These are phyloP conservation scores for Microcera coccophila DNA, from an alignment of 2,329 filamentous ascomycete genomes.

Conservation along the genomic window DNA sequence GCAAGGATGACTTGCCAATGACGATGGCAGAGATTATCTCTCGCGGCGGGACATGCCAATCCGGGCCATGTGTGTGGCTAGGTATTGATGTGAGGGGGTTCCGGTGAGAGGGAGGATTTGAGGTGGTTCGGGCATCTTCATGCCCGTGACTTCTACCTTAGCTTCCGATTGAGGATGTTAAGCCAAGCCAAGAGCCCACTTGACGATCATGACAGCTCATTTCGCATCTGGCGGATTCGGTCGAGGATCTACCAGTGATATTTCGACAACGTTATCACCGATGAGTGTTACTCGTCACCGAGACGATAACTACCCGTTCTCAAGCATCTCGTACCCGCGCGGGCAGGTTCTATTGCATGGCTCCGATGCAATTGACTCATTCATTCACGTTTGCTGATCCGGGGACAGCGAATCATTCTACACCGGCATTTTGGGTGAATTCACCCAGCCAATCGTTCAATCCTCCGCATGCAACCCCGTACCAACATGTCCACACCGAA, in stretches of 20 bases:
- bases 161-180: conserved; percentile 11
- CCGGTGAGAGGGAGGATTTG: conserved; percentile 12
- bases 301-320: conserved; percentile 9
- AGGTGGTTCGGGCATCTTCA: conserved; percentile 8
- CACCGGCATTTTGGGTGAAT: neutral
- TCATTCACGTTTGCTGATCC: conserved; percentile 14
- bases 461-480: conserved; percentile 10
- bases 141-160: conserved; percentile 15
- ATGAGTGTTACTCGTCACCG: conserved; percentile 13
- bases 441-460: conserved; percentile 24
- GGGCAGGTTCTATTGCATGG: conserved; percentile 12
- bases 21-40: conserved; percentile 14
- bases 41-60: conserved; percentile 11
- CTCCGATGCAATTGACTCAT: conserved; percentile 17
- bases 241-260: conserved; percentile 14
- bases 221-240: conserved; percentile 16
- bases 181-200: conserved; percentile 13
- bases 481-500: conserved; percentile 4
- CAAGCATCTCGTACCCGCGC: conserved; percentile 5
- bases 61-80: conserved; percentile 17
- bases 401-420: conserved; percentile 8
- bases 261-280: conserved; percentile 6
- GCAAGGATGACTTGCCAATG: conserved; percentile 18
- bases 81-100: conserved; percentile 8
- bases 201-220: conserved; percentile 23